Evolutionary conservation across 2,329 filamentous ascomycete genomes (phyloP).

Genomic region (Aspergillus versicolor): DNA sequence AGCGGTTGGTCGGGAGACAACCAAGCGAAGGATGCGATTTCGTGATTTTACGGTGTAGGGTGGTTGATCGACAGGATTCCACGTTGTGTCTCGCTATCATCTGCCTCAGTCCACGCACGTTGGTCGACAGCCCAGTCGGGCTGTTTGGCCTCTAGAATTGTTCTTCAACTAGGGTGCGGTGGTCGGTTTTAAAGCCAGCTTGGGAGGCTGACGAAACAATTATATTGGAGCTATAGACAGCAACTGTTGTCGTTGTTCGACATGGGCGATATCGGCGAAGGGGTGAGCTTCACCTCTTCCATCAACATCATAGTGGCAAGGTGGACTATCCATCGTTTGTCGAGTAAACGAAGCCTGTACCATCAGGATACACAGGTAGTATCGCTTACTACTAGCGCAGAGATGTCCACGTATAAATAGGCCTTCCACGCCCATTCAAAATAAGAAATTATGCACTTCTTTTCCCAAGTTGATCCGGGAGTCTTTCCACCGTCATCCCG

Average conservation of each 20-base stretch:
- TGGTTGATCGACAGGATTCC: not conserved
- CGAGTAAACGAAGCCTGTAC: no score
- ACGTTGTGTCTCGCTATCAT: not conserved
- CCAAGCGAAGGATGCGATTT: slow-evolving; percentile 3
- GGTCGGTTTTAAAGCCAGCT: not conserved
- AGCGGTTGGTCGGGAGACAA: not conserved
- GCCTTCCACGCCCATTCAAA: no score
- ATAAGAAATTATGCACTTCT: no score
- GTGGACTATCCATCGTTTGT: no score
- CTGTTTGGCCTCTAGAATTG: not conserved
- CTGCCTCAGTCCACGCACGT: not conserved
- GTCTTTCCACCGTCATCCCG: no score
- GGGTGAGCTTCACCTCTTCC: not conserved
- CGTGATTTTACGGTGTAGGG: slow-evolving; percentile 6
- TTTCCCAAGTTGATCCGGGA: no score
- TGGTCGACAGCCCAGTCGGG: not conserved
- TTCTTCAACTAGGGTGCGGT: not conserved
- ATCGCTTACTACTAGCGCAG: no score
- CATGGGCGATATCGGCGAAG: no score
- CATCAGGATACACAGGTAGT: no score
- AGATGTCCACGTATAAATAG: no score
- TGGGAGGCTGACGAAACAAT: not conserved
- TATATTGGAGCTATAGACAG: not conserved
- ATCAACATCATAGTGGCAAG: not conserved
- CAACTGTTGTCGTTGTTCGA: not conserved